Evolutionary conservation across 2,329 filamentous ascomycete genomes (phyloP), one percentile per base, ranked within the genome.

Genomic region (Coleophoma eucalyptorum): DNA sequence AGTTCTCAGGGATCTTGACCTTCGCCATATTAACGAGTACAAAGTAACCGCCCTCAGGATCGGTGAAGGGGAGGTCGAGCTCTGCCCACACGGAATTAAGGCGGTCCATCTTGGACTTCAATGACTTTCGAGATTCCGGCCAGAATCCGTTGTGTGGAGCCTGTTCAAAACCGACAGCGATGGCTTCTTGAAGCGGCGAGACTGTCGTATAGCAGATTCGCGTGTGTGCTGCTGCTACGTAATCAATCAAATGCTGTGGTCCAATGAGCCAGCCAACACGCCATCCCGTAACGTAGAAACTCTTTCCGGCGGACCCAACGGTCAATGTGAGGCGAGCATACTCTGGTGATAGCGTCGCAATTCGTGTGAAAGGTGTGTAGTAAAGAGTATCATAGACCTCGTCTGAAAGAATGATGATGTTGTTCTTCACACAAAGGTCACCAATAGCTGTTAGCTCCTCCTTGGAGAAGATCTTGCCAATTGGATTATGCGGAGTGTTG

Each of bases 21-120:
- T 90, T 90, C 46, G 80, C 74, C 76, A 97, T 84, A 74, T 97
- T 97, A 57, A 88, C 92, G 48, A 97, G 82, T 37, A 97, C 89
- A 65, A 97, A 97, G 75, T 97, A 97, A 21, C 92, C 92, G 49
- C 92, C 92, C 68, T 97, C 90, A 20, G 47, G 40, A 15, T 16
- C 16, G 6, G 37, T 26, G 21, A 43, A 49, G 37, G 55, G 55
- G 20, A 58, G 19, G n/a, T 50, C 55, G 16, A 58, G 47, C 37
- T 58, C 55, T 34, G 52, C 48, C 40, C 54, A 58, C 12, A 58
- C 37, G 15, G 47, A 40, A 34, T 43, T 53, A 40, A 58, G 58
- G 12, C 46, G 33, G 16, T 51, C 43, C 37, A 58, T 50, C 46
- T 58, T 58, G 12, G 16, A 16, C 37, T 20, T n/a, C 76, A 78